phyloP scores from a whole-genome alignment of 2,329 filamentous ascomycete species.

The Beauveria caledonica region DNA sequence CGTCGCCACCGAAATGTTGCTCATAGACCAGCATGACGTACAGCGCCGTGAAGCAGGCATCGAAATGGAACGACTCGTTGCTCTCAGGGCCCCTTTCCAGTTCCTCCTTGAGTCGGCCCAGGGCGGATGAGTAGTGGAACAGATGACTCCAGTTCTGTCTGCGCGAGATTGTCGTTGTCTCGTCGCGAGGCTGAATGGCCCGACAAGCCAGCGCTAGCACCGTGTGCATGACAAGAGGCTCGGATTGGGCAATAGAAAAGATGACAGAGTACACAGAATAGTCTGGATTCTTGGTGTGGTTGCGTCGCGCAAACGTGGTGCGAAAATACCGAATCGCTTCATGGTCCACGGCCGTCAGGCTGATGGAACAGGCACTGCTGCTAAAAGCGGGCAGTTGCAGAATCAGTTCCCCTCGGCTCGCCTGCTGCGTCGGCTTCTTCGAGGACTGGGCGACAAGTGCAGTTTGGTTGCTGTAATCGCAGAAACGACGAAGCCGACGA shows the following conservation, averaged over 20 bases:
- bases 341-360: slow-evolving; percentile 23
- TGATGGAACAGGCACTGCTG: slow-evolving; percentile 17
- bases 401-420: not conserved
- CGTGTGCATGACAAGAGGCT: slow-evolving; percentile 29
- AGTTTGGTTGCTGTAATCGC: slow-evolving; percentile 20
- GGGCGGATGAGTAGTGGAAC: slow-evolving; percentile 24
- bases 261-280: slow-evolving; percentile 28
- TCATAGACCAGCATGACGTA: slow-evolving; percentile 30
- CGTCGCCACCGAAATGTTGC: slow-evolving; percentile 27
- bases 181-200: slow-evolving; percentile 20
- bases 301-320: slow-evolving; percentile 24
- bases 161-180: slow-evolving; percentile 11
- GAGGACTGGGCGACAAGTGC: slow-evolving; percentile 8
- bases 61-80: slow-evolving; percentile 19
- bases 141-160: slow-evolving; percentile 14
- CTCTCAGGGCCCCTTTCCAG: slow-evolving; percentile 16
- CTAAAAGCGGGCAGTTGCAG: slow-evolving; percentile 10
- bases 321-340: slow-evolving; percentile 29
- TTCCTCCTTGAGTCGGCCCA: slow-evolving; percentile 24
- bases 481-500: slow-evolving; percentile 19
- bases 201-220: slow-evolving; percentile 24
- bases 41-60: slow-evolving; percentile 23
- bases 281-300: slow-evolving; percentile 30
- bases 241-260: slow-evolving; percentile 23
- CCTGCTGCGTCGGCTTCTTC: not conserved